Evolutionary conservation across 2,329 filamentous ascomycete species (phyloP).

Genomic region (Biscogniauxia marginata): DNA sequence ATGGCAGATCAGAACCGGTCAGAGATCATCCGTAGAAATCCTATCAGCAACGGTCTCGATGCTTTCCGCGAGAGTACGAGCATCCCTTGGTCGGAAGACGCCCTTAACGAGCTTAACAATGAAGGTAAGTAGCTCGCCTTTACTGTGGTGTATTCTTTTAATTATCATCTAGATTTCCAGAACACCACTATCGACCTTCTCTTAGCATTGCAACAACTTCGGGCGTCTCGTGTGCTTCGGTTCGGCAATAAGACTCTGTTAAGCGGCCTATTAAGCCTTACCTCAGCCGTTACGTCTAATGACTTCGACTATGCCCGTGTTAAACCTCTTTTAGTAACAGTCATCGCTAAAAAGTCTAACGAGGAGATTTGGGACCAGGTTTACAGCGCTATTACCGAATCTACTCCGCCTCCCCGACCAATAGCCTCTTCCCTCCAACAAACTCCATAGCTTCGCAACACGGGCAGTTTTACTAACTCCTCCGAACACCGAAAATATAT

Average conservation of each 20-base stretch:
- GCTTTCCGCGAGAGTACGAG: conserved; percentile 20
- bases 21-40: conserved; percentile 27
- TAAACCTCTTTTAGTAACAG: no score
- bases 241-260: no score
- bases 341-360: no score
- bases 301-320: no score
- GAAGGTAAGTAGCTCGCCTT: no score
- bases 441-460: conserved; percentile 30
- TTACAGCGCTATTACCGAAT: conserved; percentile 36
- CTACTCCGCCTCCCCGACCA: conserved; percentile 32
- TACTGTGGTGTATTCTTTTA: no score
- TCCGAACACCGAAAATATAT: conserved; percentile 34
- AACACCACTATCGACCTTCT: no score
- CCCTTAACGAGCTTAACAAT: conserved; percentile 25
- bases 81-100: conserved; percentile 18
- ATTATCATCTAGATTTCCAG: no score
- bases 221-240: no score
- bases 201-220: no score
- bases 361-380: conserved; percentile 41
- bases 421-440: conserved; percentile 25
- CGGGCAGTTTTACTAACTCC: conserved; percentile 37
- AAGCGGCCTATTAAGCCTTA: no score
- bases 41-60: conserved; percentile 31
- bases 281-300: no score
- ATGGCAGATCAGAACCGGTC: conserved; percentile 23